Percentiles rank a stretch among this genome's conserved stretches.
phyloP scores from a whole-genome alignment of 2,329 filamentous ascomycete species.

The Aspergillus jensenii region DNA sequence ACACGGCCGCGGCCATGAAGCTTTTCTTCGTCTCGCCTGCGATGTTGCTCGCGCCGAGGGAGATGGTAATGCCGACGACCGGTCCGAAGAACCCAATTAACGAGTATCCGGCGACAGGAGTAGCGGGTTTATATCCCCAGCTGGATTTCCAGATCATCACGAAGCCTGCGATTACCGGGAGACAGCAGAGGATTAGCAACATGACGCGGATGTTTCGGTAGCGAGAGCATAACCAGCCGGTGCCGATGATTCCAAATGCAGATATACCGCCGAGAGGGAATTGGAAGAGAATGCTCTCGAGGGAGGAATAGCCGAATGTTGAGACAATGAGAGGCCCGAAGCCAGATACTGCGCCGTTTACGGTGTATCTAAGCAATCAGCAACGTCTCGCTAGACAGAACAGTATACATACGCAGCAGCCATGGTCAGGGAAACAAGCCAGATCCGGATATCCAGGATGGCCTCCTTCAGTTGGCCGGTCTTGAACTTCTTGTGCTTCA shows the following conservation, averaged over 20 bases:
- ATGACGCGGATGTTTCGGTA: constrained; percentile 64
- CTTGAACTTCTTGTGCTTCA: constrained; percentile 63
- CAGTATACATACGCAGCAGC: constrained; percentile 52
- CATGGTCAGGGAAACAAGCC: constrained; percentile 65
- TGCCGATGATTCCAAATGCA: constrained; percentile 64
- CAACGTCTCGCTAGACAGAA: not conserved
- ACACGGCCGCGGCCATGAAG: constrained; percentile 71
- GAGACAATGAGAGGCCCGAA: constrained; percentile 72
- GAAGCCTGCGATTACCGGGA: constrained; percentile 74
- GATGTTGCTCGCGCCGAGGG: constrained; percentile 65
- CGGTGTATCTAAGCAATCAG: constrained; percentile 53
- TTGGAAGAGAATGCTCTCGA: constrained; percentile 69
- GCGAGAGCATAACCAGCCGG: constrained; percentile 63
- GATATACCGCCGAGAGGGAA: constrained; percentile 72
- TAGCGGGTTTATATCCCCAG: constrained; percentile 64
- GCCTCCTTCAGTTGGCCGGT: constrained; percentile 58
- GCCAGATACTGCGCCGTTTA: constrained; percentile 69
- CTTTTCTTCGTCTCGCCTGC: constrained; percentile 77
- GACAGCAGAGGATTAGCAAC: constrained; percentile 64
- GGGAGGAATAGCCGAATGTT: constrained; percentile 65
- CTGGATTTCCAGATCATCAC: constrained; percentile 70
- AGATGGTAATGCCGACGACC: constrained; percentile 64
- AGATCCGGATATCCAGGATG: constrained; percentile 58
- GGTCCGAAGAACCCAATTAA: constrained; percentile 72
- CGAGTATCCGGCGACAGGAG: constrained; percentile 69